These are phyloP conservation scores for Cladophialophora psammophila DNA, from an alignment of 2,329 filamentous ascomycete species.

Conservation along the genomic window DNA sequence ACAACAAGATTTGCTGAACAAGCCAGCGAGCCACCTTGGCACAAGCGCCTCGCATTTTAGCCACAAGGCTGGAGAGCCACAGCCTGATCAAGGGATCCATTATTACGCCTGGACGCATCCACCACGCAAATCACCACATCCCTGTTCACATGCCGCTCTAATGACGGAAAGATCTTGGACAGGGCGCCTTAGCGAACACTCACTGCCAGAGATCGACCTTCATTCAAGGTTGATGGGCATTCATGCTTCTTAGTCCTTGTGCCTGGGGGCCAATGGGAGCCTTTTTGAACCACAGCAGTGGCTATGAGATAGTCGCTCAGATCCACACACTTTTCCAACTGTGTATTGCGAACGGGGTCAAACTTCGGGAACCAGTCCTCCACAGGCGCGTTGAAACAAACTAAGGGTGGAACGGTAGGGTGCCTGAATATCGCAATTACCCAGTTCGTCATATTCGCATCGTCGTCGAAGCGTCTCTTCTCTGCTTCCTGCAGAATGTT, in stretches of 20 bases:
- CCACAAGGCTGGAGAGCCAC: not conserved
- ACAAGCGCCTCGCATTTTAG: not conserved
- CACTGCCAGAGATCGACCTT: not conserved
- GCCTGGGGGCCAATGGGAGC: not conserved
- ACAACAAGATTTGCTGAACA: too few species aligned
- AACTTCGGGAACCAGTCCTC: not conserved
- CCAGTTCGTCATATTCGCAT: not conserved
- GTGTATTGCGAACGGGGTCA: not conserved
- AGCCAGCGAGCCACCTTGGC: too few species aligned
- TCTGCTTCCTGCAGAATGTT: not conserved
- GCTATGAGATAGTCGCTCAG: not conserved
- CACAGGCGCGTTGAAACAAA: not conserved
- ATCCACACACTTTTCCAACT: slow-evolving; percentile 1
- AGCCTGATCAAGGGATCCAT: not conserved
- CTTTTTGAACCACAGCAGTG: not conserved
- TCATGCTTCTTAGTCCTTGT: not conserved
- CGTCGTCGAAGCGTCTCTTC: not conserved
- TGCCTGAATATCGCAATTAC: not conserved
- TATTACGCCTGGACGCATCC: not conserved
- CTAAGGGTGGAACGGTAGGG: slow-evolving; percentile 2
- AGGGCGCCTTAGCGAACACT: not conserved
- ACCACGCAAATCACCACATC: not conserved
- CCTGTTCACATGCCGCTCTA: too few species aligned
- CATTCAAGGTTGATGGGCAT: not conserved
- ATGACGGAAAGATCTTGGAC: not conserved